A percentile compares a stretch with the other conserved stretches of the same genome.
These are phyloP conservation scores for Diplodia corticola DNA, from an alignment of 2,329 filamentous ascomycete genomes.

Conservation along the genomic window DNA sequence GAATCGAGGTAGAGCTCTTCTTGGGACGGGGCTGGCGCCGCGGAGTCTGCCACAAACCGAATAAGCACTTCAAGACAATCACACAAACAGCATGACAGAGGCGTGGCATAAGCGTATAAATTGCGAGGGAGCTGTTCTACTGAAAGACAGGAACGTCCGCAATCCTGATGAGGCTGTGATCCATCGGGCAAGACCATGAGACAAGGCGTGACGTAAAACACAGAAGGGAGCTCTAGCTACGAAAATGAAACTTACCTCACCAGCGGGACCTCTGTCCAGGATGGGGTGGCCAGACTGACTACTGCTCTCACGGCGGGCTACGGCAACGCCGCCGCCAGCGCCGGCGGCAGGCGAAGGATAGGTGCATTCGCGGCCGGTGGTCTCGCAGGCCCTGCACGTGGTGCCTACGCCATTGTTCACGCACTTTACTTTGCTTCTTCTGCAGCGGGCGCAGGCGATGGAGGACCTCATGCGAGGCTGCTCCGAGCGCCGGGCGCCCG, in stretches of 20 bases:
- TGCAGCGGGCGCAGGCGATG: slow-evolving; percentile 74
- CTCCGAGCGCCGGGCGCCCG: slow-evolving; percentile 27
- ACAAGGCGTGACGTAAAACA: not conserved
- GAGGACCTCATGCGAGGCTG: slow-evolving; percentile 66
- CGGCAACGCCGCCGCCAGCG: slow-evolving; percentile 30
- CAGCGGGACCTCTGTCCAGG: slow-evolving; percentile 12
- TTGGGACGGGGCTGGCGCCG: slow-evolving; percentile 32
- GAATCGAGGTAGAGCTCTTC: slow-evolving; percentile 41
- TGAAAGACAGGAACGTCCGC: slow-evolving; percentile 3
- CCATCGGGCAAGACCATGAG: slow-evolving; percentile 8
- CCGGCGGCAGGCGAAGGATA: slow-evolving; percentile 60
- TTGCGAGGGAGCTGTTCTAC: slow-evolving; percentile 23
- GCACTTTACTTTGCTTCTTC: slow-evolving; percentile 84
- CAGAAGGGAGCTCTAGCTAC: slow-evolving; percentile 1
- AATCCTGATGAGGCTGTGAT: slow-evolving; percentile 1
- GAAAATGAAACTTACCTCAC: slow-evolving; percentile 22
- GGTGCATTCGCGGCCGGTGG: slow-evolving; percentile 69
- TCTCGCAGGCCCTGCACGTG: slow-evolving; percentile 73
- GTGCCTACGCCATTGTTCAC: slow-evolving; percentile 73
- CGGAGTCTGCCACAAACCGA: slow-evolving; percentile 18
- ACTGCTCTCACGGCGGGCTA: slow-evolving; percentile 35
- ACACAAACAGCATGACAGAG: slow-evolving; percentile 16
- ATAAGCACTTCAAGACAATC: slow-evolving; percentile 20
- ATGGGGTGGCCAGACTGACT: slow-evolving; percentile 11
- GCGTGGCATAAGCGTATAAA: slow-evolving; percentile 12